Base-by-base conservation (phyloP, 257 asterid species). In the Capsicum rhomboideum region DNA sequence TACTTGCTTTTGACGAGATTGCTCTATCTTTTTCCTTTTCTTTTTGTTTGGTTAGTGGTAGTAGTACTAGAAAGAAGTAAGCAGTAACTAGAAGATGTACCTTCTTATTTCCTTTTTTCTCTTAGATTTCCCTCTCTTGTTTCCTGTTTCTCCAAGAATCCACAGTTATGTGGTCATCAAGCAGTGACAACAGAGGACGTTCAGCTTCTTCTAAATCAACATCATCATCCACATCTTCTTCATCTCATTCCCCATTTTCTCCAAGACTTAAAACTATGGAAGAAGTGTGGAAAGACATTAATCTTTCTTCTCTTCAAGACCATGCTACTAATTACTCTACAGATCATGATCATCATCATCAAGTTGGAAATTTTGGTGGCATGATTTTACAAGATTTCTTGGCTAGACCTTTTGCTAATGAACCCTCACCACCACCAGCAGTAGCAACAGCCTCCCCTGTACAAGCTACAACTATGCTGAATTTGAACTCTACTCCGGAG, bases 271-370 rank as follows among this genome's bases (percentile, higher is more conserved):
- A 84, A 66, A 86, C 90, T 23, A 93, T 93, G 96, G 97, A 93
- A 28, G 96, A 94, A 11, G 96, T 91, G 1, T 94, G 98, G 98
- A 89, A 86, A 56, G 95, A 91, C 84, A 93, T 92, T 31, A 91
- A 75, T 34, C 89, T 91, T 77, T 82, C 91, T 77, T 86, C 90
- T 34, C 91, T 89, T 58, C 91, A 87, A 31, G 82, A 84, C 82
- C 87, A 86, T 14, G 20, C 84, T 28, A 23, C 89, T n/a, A 23
- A 16, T 75, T 74, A 85, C 26, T 66, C 88, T 1, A 85, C 63
- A 69, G 79, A 56, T 2, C 80, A 72, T 44, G 85, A 64, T 31
- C 78, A 10, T 83, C 86, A 17, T 13, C 83, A 31, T 10, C 59
- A 23, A 26, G 8, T 75, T 50, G 21, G 84, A 17, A 78, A 84